Evolutionary conservation across 2,329 filamentous ascomycete genomes (phyloP).

Genomic region (Penicillium sp.): DNA sequence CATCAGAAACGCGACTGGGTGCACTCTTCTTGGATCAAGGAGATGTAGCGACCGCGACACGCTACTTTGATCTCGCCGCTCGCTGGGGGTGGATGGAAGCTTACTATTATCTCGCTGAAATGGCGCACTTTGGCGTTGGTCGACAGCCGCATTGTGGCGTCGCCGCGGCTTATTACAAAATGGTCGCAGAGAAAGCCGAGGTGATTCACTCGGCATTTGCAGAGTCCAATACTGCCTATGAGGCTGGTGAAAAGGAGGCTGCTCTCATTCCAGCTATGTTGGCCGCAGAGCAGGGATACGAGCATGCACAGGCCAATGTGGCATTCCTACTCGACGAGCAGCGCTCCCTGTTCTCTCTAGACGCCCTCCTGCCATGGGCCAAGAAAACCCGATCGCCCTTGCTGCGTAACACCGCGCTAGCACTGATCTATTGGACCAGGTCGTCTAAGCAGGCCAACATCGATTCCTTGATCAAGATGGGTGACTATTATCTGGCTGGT

Average conservation of each 20-base stretch:
- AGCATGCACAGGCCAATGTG: constrained; percentile 86
- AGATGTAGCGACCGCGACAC: constrained; percentile 76
- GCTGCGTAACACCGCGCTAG: constrained; percentile 66
- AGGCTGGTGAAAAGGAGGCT: constrained; percentile 75
- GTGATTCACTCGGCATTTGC: constrained; percentile 75
- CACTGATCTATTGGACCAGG: constrained; percentile 91
- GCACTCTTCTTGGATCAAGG: constrained; percentile 87
- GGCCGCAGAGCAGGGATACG: constrained; percentile 91
- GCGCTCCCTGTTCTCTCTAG: constrained; percentile 63
- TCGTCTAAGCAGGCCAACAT: constrained; percentile 92
- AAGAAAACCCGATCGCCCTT: constrained; percentile 48
- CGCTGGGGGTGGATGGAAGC: constrained; percentile 84
- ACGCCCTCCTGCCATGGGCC: constrained; percentile 56
- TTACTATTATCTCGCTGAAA: constrained; percentile 89
- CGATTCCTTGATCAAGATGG: constrained; percentile 96
- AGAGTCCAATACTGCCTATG: constrained; percentile 83
- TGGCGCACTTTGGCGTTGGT: constrained; percentile 79
- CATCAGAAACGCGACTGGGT: constrained; percentile 81
- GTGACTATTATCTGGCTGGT: constrained; percentile 91
- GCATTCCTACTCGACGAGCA: constrained; percentile 81
- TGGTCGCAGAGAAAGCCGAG: constrained; percentile 74
- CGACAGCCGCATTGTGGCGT: constrained; percentile 77
- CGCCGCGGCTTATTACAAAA: constrained; percentile 82
- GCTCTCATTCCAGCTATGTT: constrained; percentile 82
- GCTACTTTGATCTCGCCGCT: constrained; percentile 86